Conservation (phyloP, 1,139 yeast genomes). For the Hansenula lynferdii region DNA sequence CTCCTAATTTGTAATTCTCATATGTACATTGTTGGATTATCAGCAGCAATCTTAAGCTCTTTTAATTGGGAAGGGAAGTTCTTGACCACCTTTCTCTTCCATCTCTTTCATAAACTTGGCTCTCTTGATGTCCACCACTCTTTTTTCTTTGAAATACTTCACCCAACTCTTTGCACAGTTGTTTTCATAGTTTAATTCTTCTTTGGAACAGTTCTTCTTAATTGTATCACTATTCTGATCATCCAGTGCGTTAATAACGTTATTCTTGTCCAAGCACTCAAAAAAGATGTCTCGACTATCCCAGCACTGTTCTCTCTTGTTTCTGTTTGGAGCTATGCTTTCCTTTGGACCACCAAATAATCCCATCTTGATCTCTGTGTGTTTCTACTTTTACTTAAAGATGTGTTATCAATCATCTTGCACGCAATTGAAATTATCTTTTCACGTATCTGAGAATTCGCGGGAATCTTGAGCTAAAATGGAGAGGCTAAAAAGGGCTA, state of each 20-base stretch:
- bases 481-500: too few relatives aligned
- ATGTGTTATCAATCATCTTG: too few relatives aligned
- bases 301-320: constrained; percentile 60
- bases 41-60: not conserved
- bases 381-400: too few relatives aligned
- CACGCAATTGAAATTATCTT: too few relatives aligned
- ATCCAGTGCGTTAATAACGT: constrained; percentile 45
- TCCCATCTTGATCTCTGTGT: constrained; percentile 26
- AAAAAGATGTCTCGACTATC: constrained; percentile 58
- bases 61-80: constrained; percentile 20
- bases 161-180: constrained; percentile 69
- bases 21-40: too few relatives aligned
- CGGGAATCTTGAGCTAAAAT: too few relatives aligned
- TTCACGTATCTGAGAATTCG: too few relatives aligned
- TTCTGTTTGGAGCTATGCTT: constrained; percentile 41
- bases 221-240: constrained; percentile 28
- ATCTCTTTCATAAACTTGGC: constrained; percentile 48
- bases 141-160: constrained; percentile 61
- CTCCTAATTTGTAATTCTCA: too few relatives aligned
- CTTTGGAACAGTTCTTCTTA: constrained; percentile 35
- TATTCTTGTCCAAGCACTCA: constrained; percentile 49
- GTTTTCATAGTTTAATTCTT: constrained; percentile 42
- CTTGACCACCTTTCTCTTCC: constrained; percentile 41
- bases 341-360: constrained; percentile 28
- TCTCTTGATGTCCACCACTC: constrained; percentile 52